These are phyloP conservation scores for Hymenochaete sp. DNA, from an alignment of 1,284 basidiomycete genomes.

Conservation along the genomic window DNA sequence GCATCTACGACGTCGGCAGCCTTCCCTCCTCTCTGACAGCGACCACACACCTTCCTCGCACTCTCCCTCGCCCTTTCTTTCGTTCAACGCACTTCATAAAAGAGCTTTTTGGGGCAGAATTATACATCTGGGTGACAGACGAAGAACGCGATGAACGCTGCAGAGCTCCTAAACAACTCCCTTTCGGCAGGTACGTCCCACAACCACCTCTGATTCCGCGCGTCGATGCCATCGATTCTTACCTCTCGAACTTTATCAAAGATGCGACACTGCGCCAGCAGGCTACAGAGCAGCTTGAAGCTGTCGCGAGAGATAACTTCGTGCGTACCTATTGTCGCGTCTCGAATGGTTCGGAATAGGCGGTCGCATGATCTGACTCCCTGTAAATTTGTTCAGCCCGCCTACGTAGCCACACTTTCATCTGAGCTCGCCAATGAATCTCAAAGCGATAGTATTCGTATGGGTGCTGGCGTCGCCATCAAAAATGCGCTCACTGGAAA, in stretches of 20 bases:
- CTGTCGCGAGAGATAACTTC: slow-evolving; percentile 78
- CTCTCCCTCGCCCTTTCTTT: background rate
- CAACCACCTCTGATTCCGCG: slow-evolving; percentile 17
- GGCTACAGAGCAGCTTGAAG: slow-evolving; percentile 83
- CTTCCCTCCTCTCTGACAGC: slow-evolving; percentile 6
- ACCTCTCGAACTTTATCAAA: slow-evolving; percentile 32
- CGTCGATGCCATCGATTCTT: slow-evolving; percentile 17
- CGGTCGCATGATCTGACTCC: background rate
- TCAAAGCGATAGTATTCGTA: slow-evolving; percentile 71
- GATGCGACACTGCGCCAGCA: slow-evolving; percentile 80
- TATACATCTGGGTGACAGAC: slow-evolving; percentile 17
- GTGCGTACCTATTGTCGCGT: slow-evolving; percentile 35
- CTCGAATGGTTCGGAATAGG: background rate
- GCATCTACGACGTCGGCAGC: no score
- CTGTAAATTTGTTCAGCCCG: slow-evolving; percentile 45
- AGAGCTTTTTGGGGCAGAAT: background rate
- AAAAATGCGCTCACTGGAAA: slow-evolving; percentile 93
- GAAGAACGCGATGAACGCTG: slow-evolving; percentile 71
- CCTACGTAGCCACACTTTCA: slow-evolving; percentile 84
- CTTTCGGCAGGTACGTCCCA: slow-evolving; percentile 69
- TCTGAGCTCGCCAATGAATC: slow-evolving; percentile 72
- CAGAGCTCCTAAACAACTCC: slow-evolving; percentile 81
- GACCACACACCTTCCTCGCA: slow-evolving; percentile 7
- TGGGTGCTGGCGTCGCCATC: slow-evolving; percentile 91
- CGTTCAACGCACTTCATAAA: background rate